Conservation (phyloP, 2,329 filamentous ascomycete species). For the Huntiella abstrusa region DNA sequence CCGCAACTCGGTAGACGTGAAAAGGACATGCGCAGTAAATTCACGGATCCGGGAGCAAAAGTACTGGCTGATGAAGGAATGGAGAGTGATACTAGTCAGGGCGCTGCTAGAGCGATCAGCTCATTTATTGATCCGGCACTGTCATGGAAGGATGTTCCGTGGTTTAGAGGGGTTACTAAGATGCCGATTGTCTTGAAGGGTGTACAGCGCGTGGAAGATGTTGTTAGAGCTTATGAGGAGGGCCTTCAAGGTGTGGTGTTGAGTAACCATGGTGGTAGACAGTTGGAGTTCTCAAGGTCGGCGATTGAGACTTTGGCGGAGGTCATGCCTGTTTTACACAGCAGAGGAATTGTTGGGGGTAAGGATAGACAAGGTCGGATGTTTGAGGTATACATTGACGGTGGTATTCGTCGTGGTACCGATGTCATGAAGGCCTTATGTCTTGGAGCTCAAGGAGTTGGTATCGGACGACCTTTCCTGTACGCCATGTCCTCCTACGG, state of each 20-base stretch:
- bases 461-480: constrained; percentile 84
- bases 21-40: constrained; percentile 95
- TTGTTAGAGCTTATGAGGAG: constrained; percentile 63
- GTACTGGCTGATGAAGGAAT: constrained; percentile 52
- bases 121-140: constrained; percentile 93
- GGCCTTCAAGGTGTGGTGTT: constrained; percentile 82
- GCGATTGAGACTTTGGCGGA: constrained; percentile 82
- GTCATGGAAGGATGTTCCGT: constrained; percentile 83
- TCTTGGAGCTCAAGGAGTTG: constrained; percentile 77
- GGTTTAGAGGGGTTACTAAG: constrained; percentile 75
- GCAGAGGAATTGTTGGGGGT: constrained; percentile 35
- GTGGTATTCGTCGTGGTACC: constrained; percentile 72
- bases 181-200: constrained; percentile 97
- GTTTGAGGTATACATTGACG: constrained; percentile 81
- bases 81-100: constrained; percentile 69
- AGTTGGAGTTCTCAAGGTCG: constrained; percentile 80
- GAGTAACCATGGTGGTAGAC: constrained; percentile 87
- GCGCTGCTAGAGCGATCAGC: constrained; percentile 84
- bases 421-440: constrained; percentile 94
- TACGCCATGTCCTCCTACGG: constrained; percentile 95
- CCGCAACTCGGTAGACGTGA: constrained; percentile 87
- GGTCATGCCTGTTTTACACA: constrained; percentile 70
- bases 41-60: constrained; percentile 62
- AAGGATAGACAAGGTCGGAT: constrained; percentile 31
- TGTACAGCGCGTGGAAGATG: constrained; percentile 89